Percentiles rank a stretch among this genome's conserved stretches.
Conservation (phyloP, 169 alveolate genomes). For the Plasmodium vinckei region DNA sequence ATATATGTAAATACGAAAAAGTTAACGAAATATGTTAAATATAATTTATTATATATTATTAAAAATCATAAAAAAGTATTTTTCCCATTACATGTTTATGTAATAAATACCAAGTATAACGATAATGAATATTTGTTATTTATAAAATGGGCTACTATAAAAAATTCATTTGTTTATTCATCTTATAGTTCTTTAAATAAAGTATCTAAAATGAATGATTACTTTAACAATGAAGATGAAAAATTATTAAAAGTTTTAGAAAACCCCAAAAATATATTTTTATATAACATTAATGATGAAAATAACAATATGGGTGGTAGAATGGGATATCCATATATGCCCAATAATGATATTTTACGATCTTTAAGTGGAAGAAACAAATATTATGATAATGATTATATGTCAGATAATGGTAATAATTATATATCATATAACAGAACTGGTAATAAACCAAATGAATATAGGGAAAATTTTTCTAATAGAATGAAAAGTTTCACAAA, state of each 20-base stretch:
- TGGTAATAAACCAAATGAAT: conserved; percentile 13
- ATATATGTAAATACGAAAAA: conserved; percentile 69
- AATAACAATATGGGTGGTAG: conserved; percentile 25
- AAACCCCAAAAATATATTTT: conserved; percentile 50
- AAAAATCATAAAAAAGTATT: conserved; percentile 65
- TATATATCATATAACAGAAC: conserved; percentile 20
- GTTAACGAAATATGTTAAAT: conserved; percentile 32
- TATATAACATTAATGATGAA: conserved; percentile 63
- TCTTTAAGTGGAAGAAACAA: conserved; percentile 18
- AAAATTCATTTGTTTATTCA: conserved; percentile 54
- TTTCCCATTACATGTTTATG: conserved; percentile 72
- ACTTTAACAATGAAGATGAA: conserved; percentile 57
- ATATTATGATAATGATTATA: conserved; percentile 27
- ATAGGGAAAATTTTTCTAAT: conserved; percentile 13
- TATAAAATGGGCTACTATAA: conserved; percentile 73
- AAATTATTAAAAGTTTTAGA: conserved; percentile 58
- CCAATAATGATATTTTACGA: not conserved
- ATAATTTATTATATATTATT: conserved; percentile 52
- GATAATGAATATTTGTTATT: conserved; percentile 65
- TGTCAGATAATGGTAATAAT: conserved; percentile 10
- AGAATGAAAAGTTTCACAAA: conserved; percentile 58
- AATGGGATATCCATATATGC: conserved; percentile 17
- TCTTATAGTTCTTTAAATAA: conserved; percentile 67
- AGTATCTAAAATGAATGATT: conserved; percentile 67
- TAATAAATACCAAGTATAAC: conserved; percentile 55